phyloP scores from a whole-genome alignment of 2,329 filamentous ascomycete species.

The Phyllosticta citribraziliensis region DNA sequence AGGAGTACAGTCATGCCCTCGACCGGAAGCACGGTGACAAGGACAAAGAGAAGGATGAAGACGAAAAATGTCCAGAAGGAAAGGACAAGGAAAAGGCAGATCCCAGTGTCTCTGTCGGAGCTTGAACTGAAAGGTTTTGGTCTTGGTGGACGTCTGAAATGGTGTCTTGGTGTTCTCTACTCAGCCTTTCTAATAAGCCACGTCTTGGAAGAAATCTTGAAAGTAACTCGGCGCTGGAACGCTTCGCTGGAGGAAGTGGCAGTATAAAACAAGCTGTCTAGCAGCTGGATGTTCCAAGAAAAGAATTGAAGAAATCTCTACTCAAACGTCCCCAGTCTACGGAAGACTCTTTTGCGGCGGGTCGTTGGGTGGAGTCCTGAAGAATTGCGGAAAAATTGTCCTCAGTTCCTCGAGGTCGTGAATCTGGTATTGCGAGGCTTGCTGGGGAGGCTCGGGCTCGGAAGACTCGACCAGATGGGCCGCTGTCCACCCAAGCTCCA shows the following conservation, averaged over 20 bases:
- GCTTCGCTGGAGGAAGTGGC: neutral
- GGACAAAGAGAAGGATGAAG: neutral
- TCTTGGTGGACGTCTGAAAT: neutral
- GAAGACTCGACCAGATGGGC: slow-evolving; percentile 77
- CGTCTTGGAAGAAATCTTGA: neutral
- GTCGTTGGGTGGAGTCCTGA: slow-evolving; percentile 44
- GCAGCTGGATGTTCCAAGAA: neutral
- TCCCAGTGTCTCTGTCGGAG: neutral
- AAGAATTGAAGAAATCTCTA: neutral
- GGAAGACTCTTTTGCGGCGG: slow-evolving; percentile 4
- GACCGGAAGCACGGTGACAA: slow-evolving; percentile 22
- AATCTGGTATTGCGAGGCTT: slow-evolving; percentile 67
- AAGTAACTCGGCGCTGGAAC: neutral
- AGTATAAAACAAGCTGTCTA: neutral
- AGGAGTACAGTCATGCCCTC: slow-evolving; percentile 50
- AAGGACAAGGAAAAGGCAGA: neutral
- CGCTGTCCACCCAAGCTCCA: slow-evolving; percentile 74
- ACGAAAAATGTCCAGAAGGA: neutral
- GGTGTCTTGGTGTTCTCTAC: neutral
- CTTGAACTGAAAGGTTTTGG: neutral
- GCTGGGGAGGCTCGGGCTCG: slow-evolving; percentile 51
- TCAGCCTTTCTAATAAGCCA: neutral
- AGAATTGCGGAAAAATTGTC: slow-evolving; percentile 70
- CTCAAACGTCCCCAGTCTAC: neutral
- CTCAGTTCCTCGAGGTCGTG: slow-evolving; percentile 66